Evolutionary conservation across 306 rosid genomes (phyloP), one percentile per base, ranked within the genome.

Genomic region (Luffa acutangula): DNA sequence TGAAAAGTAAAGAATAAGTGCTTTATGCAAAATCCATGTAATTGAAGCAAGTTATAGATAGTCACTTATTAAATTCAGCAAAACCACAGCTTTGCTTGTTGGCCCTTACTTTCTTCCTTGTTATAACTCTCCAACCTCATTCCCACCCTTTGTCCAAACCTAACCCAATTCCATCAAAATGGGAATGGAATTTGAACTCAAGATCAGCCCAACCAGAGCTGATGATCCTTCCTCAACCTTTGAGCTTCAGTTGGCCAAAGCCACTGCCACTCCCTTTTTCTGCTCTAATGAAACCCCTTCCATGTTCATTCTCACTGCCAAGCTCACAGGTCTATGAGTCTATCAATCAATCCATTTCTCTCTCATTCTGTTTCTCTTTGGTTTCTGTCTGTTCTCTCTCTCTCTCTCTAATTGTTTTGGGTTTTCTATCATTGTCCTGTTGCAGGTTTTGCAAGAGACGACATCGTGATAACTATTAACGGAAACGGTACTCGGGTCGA

Each of bases 181-280:
- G 98, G 95, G 87, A 80, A 79, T 89, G 4, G 94, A 89, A 83
- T 77, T 92, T 33, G 96, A 90, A 60, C 89, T 92, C 82, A 91
- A 91, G 80, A 80, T 92, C 87, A 92, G 87, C 17, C 79, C 82
- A 76, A 85, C 84, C 75, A 80, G 57, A 66, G 90, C 85, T 64
- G 87, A 87, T 84, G 5, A 64, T 66, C 12, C 13, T 52, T 62
- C 56, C 57, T 84, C 89, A 58, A 77, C 82, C 31, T 49, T 94
- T 59, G 76, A 89, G 76, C 57, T 88, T 80, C 81, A 59, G 80
- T 70, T 92, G 37, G 79, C 87, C 57, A 89, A 86, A 79, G 89
- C 79, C 81, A 37, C 64, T 81, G 83, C 85, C 7, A 83, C 80
- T 34, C 93, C 90, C 10, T 43, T 80, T 33, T 94, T 89, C 72